A percentile compares a stretch with the other conserved stretches of the same genome.
Evolutionary conservation across 1,284 basidiomycete genomes (phyloP).

Genomic region (Apiotrichum gracile): DNA sequence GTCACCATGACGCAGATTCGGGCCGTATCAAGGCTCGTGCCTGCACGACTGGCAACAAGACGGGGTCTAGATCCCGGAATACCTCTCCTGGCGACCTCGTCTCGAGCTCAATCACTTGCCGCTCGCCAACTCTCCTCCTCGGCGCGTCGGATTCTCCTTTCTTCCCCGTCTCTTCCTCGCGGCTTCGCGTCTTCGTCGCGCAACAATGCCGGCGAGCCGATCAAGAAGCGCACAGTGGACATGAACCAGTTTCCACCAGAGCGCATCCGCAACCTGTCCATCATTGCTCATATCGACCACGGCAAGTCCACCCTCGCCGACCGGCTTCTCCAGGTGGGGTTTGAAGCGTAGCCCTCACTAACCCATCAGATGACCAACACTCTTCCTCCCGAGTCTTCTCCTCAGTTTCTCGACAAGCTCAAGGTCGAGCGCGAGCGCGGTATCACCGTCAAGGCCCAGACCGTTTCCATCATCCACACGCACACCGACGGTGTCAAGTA

Average conservation of each 20-base stretch:
- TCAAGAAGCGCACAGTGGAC: constrained; percentile 40
- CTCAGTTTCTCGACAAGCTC: constrained; percentile 89
- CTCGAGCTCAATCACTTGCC: not conserved
- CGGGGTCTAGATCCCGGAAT: not conserved
- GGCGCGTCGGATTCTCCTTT: not conserved
- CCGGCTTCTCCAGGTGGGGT: constrained; percentile 62
- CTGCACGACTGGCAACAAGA: not conserved
- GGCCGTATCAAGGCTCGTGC: not conserved
- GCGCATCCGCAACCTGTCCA: constrained; percentile 81
- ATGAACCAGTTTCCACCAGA: constrained; percentile 70
- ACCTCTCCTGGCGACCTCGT: not conserved
- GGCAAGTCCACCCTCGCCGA: constrained; percentile 91
- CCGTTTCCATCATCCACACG: constrained; percentile 78
- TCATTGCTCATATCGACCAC: constrained; percentile 89
- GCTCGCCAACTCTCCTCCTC: too few relatives aligned
- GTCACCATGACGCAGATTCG: constrained; percentile 2
- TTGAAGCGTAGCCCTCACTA: not conserved
- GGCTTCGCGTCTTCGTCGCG: constrained; percentile 3
- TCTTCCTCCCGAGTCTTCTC: constrained; percentile 58
- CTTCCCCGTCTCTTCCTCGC: not conserved
- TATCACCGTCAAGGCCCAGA: constrained; percentile 77
- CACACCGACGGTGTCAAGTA: constrained; percentile 57
- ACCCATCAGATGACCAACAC: constrained; percentile 72
- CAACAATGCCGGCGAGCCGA: not conserved
- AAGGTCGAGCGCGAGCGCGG: constrained; percentile 77